phyloP scores from a whole-genome alignment of 2,329 filamentous ascomycete genomes.

The Cytospora piceicola region DNA sequence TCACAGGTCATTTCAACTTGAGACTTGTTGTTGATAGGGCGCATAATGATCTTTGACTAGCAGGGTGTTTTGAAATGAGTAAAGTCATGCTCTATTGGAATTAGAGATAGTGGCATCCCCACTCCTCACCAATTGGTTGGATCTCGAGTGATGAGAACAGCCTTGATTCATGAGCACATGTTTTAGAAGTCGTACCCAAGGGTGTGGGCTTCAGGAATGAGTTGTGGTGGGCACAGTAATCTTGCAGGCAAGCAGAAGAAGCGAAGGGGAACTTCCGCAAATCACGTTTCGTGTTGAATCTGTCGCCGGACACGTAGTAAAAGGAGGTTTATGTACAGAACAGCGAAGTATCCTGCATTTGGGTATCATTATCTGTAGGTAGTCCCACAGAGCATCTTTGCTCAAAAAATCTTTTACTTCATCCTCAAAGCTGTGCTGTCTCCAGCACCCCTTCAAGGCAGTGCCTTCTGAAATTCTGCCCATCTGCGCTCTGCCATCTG shows the following conservation, averaged over 20 bases:
- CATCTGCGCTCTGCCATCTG: conserved; percentile 66
- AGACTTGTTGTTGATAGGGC: no score
- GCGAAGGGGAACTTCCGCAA: no score
- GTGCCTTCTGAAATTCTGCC: conserved; percentile 56
- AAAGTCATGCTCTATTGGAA: no score
- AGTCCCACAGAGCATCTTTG: neutral
- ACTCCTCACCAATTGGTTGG: no score
- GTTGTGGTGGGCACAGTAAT: neutral
- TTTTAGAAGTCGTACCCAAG: neutral
- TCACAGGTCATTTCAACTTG: no score
- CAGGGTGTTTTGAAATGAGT: no score
- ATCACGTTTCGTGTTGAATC: neutral
- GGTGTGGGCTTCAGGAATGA: neutral
- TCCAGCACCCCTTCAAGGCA: conserved; percentile 30
- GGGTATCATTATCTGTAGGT: conserved; percentile 18
- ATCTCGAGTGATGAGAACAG: no score
- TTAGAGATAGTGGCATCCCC: no score
- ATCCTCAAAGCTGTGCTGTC: neutral
- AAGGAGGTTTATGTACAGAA: neutral
- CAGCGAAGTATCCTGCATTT: conserved; percentile 3
- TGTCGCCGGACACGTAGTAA: neutral
- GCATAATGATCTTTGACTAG: no score
- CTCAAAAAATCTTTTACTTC: neutral
- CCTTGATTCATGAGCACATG: neutral
- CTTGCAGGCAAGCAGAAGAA: neutral